These are phyloP conservation scores for Rosa rugosa DNA, from an alignment of 306 rosid genomes.

Conservation along the genomic window DNA sequence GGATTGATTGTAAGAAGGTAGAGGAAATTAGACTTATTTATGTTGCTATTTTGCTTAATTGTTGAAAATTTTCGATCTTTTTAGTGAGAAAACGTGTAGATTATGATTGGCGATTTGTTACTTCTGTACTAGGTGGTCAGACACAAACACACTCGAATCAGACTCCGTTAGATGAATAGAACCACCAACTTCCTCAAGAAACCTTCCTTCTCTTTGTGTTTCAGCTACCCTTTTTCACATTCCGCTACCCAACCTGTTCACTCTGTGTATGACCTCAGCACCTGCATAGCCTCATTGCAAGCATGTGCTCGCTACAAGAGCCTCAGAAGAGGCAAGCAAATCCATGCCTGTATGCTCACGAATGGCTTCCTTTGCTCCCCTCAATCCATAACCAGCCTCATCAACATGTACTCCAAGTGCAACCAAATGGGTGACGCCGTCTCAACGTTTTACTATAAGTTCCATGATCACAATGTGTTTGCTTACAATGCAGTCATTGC, in stretches of 20 bases:
- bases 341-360: slow-evolving; percentile 52
- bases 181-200: slow-evolving; percentile 19
- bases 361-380: slow-evolving; percentile 57
- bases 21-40: neutral
- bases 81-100: neutral
- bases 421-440: slow-evolving; percentile 45
- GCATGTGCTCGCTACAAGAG: slow-evolving; percentile 50
- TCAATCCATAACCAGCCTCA: slow-evolving; percentile 61
- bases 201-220: slow-evolving; percentile 18
- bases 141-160: neutral
- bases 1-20: neutral
- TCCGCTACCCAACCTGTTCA: slow-evolving; percentile 7
- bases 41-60: neutral
- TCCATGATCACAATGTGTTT: slow-evolving; percentile 52
- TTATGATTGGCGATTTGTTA: slow-evolving; percentile 6
- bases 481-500: slow-evolving; percentile 74
- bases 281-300: slow-evolving; percentile 61
- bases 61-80: neutral
- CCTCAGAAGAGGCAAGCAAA: slow-evolving; percentile 53
- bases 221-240: slow-evolving; percentile 39
- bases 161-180: slow-evolving; percentile 27
- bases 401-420: slow-evolving; percentile 88
- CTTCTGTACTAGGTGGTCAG: slow-evolving; percentile 9
- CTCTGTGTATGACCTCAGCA: slow-evolving; percentile 26
- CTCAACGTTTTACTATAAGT: slow-evolving; percentile 44